A percentile compares a stretch with the other conserved stretches of the same genome.
Evolutionary conservation across 75 land plant species (phyloP).

Genomic region (Picea sitchensis): DNA sequence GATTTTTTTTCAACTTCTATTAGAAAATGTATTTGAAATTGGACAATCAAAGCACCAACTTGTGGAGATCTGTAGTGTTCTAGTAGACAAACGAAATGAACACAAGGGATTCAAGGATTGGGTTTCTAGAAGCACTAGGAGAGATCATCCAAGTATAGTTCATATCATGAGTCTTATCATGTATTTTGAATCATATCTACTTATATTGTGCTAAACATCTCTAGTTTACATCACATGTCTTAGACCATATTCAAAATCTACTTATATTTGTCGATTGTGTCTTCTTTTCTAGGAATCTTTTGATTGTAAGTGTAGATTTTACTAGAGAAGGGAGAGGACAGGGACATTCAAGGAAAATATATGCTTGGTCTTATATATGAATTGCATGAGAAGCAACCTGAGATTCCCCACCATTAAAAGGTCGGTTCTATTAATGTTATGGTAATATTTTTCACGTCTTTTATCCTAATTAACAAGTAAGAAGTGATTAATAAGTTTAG

Average conservation of each 20-base stretch:
- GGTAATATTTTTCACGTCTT: slow-evolving; percentile 19
- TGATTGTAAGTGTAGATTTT: slow-evolving; percentile 33
- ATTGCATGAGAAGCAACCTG: slow-evolving; percentile 66
- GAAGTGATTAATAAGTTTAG: background rate
- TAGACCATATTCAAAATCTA: background rate
- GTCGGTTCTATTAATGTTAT: slow-evolving; percentile 75
- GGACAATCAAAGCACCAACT: slow-evolving; percentile 26
- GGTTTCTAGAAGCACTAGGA: background rate
- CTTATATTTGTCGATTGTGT: background rate
- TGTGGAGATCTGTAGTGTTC: slow-evolving; percentile 17
- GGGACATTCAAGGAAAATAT: slow-evolving; percentile 31
- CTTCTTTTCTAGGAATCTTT: no score
- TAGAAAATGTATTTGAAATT: slow-evolving; percentile 59
- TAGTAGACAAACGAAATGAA: slow-evolving; percentile 13
- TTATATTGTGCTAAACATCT: no score
- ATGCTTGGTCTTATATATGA: slow-evolving; percentile 65
- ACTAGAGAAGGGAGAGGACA: slow-evolving; percentile 26
- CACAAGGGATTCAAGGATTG: background rate
- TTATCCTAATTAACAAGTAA: background rate
- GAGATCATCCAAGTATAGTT: slow-evolving; percentile 15
- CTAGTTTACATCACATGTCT: background rate
- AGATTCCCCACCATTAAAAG: slow-evolving; percentile 53
- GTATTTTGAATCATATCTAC: no score
- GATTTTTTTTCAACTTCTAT: background rate
- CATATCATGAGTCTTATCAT: background rate